Percentiles rank a stretch among this genome's conserved stretches.
phyloP scores from a whole-genome alignment of 306 rosid species.

The Ammopiptanthus mongolicus region DNA sequence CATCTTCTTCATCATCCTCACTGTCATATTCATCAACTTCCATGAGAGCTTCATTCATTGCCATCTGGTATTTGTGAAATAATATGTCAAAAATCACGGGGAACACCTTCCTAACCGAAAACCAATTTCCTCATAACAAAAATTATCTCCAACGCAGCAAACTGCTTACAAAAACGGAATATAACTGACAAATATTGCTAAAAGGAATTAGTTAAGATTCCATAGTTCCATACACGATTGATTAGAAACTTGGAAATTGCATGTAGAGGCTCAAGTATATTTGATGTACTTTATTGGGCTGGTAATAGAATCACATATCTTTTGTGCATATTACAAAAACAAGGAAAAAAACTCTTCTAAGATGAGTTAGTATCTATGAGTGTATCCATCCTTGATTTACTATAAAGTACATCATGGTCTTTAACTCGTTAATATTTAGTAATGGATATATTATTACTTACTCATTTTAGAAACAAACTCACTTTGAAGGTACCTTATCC shows the following conservation, averaged over 20 bases:
- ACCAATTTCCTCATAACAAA: background rate
- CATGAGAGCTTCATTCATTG: slow-evolving; percentile 65
- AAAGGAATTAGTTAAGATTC: background rate
- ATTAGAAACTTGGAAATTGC: background rate
- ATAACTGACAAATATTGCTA: background rate
- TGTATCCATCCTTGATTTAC: too few relatives aligned
- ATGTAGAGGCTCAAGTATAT: background rate
- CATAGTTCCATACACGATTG: background rate
- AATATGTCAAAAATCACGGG: background rate
- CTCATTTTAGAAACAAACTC: too few relatives aligned
- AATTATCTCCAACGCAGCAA: background rate
- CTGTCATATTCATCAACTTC: slow-evolving; percentile 39
- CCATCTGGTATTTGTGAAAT: slow-evolving; percentile 55
- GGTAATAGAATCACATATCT: background rate
- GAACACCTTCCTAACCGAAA: background rate
- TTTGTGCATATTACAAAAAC: background rate
- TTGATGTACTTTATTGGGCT: background rate
- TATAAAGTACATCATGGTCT: too few relatives aligned
- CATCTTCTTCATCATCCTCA: background rate
- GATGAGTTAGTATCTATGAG: too few relatives aligned
- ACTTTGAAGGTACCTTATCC: too few relatives aligned
- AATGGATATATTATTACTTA: too few relatives aligned
- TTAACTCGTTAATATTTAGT: too few relatives aligned
- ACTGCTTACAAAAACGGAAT: background rate
- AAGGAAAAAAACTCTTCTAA: background rate